Evolutionary conservation across 495 filamentous ascomycete species (phyloP), one percentile per base, ranked within the genome.

Genomic region (Neurospora tetrasperma): DNA sequence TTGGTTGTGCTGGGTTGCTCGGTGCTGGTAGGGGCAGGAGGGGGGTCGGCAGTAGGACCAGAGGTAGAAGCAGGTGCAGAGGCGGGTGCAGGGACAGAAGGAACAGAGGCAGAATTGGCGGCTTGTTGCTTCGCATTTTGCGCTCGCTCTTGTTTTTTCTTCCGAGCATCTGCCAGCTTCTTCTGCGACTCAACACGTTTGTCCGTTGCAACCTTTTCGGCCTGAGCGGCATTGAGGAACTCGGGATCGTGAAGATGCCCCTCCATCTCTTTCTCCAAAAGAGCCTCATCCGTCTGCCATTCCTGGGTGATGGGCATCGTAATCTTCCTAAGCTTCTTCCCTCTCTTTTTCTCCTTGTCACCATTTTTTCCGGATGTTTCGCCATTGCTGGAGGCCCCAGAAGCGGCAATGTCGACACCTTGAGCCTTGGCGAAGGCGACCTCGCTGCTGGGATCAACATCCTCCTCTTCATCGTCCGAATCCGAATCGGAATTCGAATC

Each of bases 201-300:
- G 82, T 80, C 18, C 83, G 76, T 69, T 12, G 54, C 54, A 82
- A 16, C 12, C 23, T 62, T 62, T 38, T 66, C 75, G 27, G 62
- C 71, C 11, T 77, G 76, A 35, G 86, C 82, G 1, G 81, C 82
- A 42, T 81, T 80, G 31, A 86, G 82, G 14, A 84, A 77, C 20
- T 80, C 80, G 12, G 85, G 83, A 59, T 88, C 83, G 20, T 81
- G 76, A 10, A 85, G 75, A 44, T 84, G 85, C 12, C 79, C 79
- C 2, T 87, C 85, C 77, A 90, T 86, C 73, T 89, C 84, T 23
- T 79, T 71, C 44, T 87, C 85, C 1, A 89, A 76, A 11, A 79
- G 80, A 7, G 78, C 78, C 73, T 89, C 86, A 42, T 84, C 84
- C 42, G 76, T 74, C 73, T 84, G 81, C 86, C 86, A 88, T 59